A percentile compares a stretch with the other conserved stretches of the same genome.
Evolutionary conservation across 257 asterid genomes (phyloP).

Genomic region (Solanum sejunctum): DNA sequence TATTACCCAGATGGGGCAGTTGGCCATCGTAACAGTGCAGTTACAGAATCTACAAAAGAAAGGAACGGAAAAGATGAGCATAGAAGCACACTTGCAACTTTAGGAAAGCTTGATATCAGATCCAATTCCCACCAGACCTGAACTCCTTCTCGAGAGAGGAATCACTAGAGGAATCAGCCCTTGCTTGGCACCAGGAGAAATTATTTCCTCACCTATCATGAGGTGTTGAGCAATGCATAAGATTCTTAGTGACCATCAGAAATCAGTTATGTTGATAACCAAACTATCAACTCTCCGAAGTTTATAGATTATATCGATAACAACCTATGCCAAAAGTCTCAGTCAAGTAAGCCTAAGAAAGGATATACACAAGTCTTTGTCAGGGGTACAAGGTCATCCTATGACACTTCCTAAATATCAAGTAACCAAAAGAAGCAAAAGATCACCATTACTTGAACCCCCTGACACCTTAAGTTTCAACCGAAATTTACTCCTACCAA

Average conservation of each 20-base stretch:
- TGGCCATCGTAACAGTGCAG: slow-evolving; percentile 95
- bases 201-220: slow-evolving; percentile 51
- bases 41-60: slow-evolving; percentile 53
- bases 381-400: background rate
- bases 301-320: background rate
- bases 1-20: slow-evolving; percentile 92
- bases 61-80: background rate
- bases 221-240: background rate
- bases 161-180: slow-evolving; percentile 86
- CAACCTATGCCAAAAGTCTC: background rate
- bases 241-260: background rate
- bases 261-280: background rate
- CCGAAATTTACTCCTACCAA: background rate
- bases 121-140: slow-evolving; percentile 32
- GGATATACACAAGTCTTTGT: background rate
- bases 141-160: slow-evolving; percentile 58
- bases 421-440: background rate
- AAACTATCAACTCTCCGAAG: background rate
- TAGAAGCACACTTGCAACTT: background rate
- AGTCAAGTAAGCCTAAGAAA: background rate
- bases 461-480: background rate
- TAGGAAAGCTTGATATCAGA: background rate
- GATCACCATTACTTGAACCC: background rate
- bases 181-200: slow-evolving; percentile 86
- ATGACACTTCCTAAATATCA: background rate